These are phyloP conservation scores for Sisymbrium irio DNA, from an alignment of 345 rosid species.

Conservation along the genomic window DNA sequence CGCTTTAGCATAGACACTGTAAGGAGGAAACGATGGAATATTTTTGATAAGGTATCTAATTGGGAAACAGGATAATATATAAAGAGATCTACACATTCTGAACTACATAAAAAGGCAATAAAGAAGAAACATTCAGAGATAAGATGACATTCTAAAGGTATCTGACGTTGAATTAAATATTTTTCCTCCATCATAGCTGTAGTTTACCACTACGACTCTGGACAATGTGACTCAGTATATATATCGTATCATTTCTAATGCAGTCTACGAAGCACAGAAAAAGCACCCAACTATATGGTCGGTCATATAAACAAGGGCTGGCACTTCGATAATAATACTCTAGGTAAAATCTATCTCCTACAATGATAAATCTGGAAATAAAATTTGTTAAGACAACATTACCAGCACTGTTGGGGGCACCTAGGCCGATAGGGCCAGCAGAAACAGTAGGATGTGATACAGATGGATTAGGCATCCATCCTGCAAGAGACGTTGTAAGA, in stretches of 20 bases:
- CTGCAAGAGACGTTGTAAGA: constrained; percentile 49
- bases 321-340: background rate
- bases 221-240: background rate
- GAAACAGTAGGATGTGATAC: constrained; percentile 42
- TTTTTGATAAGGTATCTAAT: background rate
- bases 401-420: constrained; percentile 44
- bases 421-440: constrained; percentile 44
- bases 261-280: background rate
- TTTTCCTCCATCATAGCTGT: background rate
- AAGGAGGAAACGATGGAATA: constrained; percentile 20
- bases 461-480: constrained; percentile 57
- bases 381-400: constrained; percentile 7
- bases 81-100: background rate
- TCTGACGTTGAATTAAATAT: background rate
- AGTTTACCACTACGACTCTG: background rate
- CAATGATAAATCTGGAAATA: background rate
- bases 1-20: constrained; percentile 64
- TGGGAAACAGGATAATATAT: background rate
- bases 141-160: background rate
- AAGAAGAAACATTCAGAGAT: background rate
- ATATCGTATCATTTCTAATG: background rate
- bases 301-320: background rate
- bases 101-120: constrained; percentile 1
- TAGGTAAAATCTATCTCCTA: background rate
- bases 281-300: background rate